Evolutionary conservation across 768 basidiomycete genomes (phyloP), one percentile per base, ranked within the genome.

Genomic region (Tricholomella constricta): DNA sequence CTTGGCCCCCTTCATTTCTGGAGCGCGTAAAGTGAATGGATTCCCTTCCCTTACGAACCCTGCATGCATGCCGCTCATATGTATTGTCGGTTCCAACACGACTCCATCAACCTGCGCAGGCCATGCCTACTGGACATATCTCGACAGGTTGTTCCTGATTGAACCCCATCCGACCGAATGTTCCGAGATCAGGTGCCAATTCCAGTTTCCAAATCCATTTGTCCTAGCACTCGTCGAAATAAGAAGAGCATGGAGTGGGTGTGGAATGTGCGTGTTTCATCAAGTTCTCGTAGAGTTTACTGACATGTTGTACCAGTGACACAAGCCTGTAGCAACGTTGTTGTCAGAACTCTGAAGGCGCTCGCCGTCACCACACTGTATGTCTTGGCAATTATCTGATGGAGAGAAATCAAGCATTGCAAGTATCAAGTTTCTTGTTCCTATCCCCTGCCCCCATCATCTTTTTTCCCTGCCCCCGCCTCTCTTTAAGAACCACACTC

Each of bases 401-500:
- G 48, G 6, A 49, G 56, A 49, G 43, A 29, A 56, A 56, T 52
- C 41, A 48, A 8, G 19, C n/a, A 22, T 7, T 3, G 17, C 6
- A 20, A 32, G 22, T 31, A n/a, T 52, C 36, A 43, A 51, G 44
- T 35, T 25, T 17, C 5, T 41, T 17, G 7, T 31, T 42, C 45
- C 48, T 38, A 37, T 59, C 49, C 14, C 31, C n/a, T 45, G 23
- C 37, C 35, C 42, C 48, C 54, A 52, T 44, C 45, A 51, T 48
- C 36, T 37, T 48, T 48, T 23, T 29, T 35, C 41, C 32, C 47
- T 23, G 29, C 51, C 41, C 57, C 22, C 25, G 17, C 10, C 27
- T 49, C 54, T 59, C 57, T 45, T 59, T 55, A 46, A 49, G 50
- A 55, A 52, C 27, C 51, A 59, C 57, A 8, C 51, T 59, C 57